Conservation (phyloP, 2,329 filamentous ascomycete species). For the Hypoxylon sp. region DNA sequence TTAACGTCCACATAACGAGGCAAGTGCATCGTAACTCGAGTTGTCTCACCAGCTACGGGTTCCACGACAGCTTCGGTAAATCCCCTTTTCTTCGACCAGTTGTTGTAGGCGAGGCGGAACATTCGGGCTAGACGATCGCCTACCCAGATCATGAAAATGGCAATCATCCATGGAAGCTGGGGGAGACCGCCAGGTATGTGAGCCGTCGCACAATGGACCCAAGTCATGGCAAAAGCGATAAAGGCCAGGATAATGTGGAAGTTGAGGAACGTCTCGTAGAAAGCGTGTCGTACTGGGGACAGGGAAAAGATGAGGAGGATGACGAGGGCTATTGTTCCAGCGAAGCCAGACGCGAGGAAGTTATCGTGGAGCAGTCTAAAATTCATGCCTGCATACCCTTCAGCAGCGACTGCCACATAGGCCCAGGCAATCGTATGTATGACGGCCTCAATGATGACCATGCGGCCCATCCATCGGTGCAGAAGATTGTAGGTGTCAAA, state of each 20-base stretch:
- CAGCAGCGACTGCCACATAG: constrained; percentile 76
- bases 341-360: constrained; percentile 77
- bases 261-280: constrained; percentile 97
- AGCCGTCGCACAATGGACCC: constrained; percentile 81
- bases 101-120: constrained; percentile 74
- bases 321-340: constrained; percentile 73
- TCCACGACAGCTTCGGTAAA: constrained; percentile 77
- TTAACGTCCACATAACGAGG: constrained; percentile 76
- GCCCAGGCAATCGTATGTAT: constrained; percentile 81
- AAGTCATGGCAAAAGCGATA: constrained; percentile 78
- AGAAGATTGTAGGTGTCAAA: constrained; percentile 97
- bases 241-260: constrained; percentile 84
- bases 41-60: constrained; percentile 77
- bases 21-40: constrained; percentile 78
- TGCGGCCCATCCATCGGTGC: constrained; percentile 85
- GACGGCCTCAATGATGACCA: constrained; percentile 77
- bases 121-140: constrained; percentile 77
- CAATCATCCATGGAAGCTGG: constrained; percentile 81
- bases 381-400: constrained; percentile 72
- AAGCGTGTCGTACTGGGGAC: constrained; percentile 89
- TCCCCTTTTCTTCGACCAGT: constrained; percentile 69
- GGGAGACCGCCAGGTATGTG: constrained; percentile 75
- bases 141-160: constrained; percentile 82
- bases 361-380: constrained; percentile 68
- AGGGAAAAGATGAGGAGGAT: constrained; percentile 78